Conservation (phyloP, 2,329 filamentous ascomycete species). For the Aspergillus amoenus region DNA sequence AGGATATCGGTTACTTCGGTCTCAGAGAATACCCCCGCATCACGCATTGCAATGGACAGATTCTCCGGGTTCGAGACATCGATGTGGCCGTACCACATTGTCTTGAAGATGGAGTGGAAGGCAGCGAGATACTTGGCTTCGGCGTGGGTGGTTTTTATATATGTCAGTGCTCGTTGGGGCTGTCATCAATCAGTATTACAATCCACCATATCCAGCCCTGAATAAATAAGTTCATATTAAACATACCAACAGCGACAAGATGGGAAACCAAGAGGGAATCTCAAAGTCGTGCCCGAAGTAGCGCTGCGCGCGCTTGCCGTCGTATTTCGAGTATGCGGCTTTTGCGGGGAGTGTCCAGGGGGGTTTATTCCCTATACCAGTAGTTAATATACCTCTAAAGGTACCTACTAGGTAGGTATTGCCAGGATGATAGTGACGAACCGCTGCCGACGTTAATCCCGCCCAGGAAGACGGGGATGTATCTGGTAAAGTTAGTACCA, state of each 20-base stretch:
- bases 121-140: constrained; percentile 51
- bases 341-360: constrained; percentile 72
- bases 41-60: constrained; percentile 36
- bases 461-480: constrained; percentile 71
- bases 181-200: constrained; percentile 23
- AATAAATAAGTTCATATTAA: too few relatives aligned
- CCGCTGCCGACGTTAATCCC: constrained; percentile 63
- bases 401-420: too few relatives aligned
- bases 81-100: constrained; percentile 62
- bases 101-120: constrained; percentile 57
- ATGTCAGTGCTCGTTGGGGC: constrained; percentile 65
- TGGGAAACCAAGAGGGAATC: constrained; percentile 54
- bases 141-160: constrained; percentile 62
- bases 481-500: constrained; percentile 44
- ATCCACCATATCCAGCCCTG: too few relatives aligned
- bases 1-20: constrained; percentile 58
- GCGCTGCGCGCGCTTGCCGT: constrained; percentile 49
- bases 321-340: constrained; percentile 56
- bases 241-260: constrained; percentile 53
- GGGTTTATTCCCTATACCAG: constrained; percentile 64
- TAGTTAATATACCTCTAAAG: neutral
- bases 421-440: constrained; percentile 28
- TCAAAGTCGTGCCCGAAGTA: constrained; percentile 50
- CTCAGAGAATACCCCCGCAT: constrained; percentile 34
- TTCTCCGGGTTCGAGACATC: constrained; percentile 61